Evolutionary conservation across 805 yeast species (phyloP).

Genomic region (Kodamaea hsintzibuensis): DNA sequence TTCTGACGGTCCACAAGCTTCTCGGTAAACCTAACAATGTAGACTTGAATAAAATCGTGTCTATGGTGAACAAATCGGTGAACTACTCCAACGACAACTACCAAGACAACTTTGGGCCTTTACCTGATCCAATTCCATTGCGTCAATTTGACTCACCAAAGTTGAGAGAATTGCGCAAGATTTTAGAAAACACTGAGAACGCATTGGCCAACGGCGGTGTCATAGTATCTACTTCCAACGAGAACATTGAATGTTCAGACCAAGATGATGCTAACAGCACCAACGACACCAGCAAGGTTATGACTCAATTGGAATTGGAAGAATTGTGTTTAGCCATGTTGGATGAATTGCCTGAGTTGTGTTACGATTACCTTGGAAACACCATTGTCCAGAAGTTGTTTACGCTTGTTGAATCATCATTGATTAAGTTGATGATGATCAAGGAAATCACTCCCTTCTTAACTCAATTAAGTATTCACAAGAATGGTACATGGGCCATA

Average conservation of each 20-base stretch:
- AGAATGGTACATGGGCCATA: slow-evolving; percentile 99
- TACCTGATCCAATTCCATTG: slow-evolving; percentile 69
- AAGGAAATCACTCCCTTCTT: slow-evolving; percentile 74
- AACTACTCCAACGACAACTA: slow-evolving; percentile 46
- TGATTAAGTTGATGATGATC: slow-evolving; percentile 78
- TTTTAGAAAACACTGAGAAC: slow-evolving; percentile 37
- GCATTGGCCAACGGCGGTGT: slow-evolving; percentile 8
- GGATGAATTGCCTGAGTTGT: slow-evolving; percentile 84
- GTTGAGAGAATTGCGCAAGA: slow-evolving; percentile 80
- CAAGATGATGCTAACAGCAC: slow-evolving; percentile 8
- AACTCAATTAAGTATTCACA: slow-evolving; percentile 92
- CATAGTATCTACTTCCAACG: not conserved
- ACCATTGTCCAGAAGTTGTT: slow-evolving; percentile 93
- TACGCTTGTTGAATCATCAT: slow-evolving; percentile 60
- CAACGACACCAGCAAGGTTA: slow-evolving; percentile 14
- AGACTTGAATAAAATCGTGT: slow-evolving; percentile 41
- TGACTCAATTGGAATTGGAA: slow-evolving; percentile 66
- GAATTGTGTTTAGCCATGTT: slow-evolving; percentile 81
- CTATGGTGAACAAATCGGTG: slow-evolving; percentile 42
- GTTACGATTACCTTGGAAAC: slow-evolving; percentile 92
- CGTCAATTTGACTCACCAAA: slow-evolving; percentile 87
- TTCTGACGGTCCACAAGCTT: slow-evolving; percentile 19
- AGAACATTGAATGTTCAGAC: slow-evolving; percentile 5
- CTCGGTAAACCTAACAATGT: slow-evolving; percentile 19
- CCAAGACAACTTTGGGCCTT: slow-evolving; percentile 63